Evolutionary conservation across 2,329 filamentous ascomycete genomes (phyloP), one percentile per base, ranked within the genome.

Genomic region (Ophiobolus disseminans): DNA sequence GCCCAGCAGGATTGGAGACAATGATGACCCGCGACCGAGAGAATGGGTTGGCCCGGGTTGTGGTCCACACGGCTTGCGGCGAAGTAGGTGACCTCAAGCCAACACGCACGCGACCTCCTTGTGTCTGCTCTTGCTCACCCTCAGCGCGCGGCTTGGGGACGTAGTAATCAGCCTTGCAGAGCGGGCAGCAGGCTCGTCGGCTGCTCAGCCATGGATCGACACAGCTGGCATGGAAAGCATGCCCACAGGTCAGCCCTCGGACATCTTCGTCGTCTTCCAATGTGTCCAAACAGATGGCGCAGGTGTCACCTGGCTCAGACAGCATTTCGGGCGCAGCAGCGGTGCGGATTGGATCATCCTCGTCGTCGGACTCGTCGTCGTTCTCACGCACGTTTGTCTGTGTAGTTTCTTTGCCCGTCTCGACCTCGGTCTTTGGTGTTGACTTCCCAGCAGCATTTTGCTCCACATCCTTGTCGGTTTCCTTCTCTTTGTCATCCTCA

Each of bases 151-250:
- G 90, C 75, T 97, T 97, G 0, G 94, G 93, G 2, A 91, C 87
- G 73, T 96, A 97, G 73, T 97, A 99, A 69, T 99, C 94, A 31
- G 93, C 90, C 77, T 99, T 99, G 80, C 94, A 99, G 5, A 99
- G 86, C 5, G 94, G 94, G 72, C 94, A 99, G 78, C 93, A 97
- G 20, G 94, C 94, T 58, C 93, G 87, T 55, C 94, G 86, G 68
- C 89, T 92, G 8, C 94, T 99, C 56, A 99, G 78, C 94, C 94
- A 99, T 9, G 94, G 94, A 63, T 99, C 94, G 39, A 99, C 85
- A 69, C 94, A 99, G 30, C 88, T 90, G 40, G 91, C 92, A 72
- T 99, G 94, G 83, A 97, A 99, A 44, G 93, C 92, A 73, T 99
- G 94, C n/a, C 94, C 94, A 67, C 94, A 99, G 3, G 90, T 91